Evolutionary conservation across 176 grass and related monocot species (phyloP).

Genomic region (Calamus simplicifolius): DNA sequence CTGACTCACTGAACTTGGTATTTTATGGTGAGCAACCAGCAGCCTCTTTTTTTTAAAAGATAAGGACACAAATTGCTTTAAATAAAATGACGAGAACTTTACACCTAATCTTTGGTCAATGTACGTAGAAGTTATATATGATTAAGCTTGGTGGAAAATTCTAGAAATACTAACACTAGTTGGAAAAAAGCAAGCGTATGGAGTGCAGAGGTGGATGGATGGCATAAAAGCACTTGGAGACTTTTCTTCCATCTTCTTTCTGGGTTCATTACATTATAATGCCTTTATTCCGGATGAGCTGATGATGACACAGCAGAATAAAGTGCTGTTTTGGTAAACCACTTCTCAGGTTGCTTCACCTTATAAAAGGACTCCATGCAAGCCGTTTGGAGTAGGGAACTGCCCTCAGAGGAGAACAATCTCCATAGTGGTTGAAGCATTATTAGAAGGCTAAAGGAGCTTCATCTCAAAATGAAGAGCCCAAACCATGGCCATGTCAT

Average conservation of each 20-base stretch:
- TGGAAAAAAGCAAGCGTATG: slow-evolving; percentile 1
- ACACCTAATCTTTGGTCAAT: no score
- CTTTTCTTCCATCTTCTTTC: slow-evolving; percentile 19
- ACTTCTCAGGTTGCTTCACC: slow-evolving; percentile 8
- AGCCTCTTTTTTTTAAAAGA: no score
- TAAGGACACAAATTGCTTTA: no score
- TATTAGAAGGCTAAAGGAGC: slow-evolving; percentile 1
- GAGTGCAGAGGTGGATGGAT: slow-evolving; percentile 23
- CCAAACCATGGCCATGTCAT: slow-evolving; percentile 37
- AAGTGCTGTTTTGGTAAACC: slow-evolving; percentile 1
- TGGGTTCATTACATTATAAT: slow-evolving; percentile 17
- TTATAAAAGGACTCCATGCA: slow-evolving; percentile 27
- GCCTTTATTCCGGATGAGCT: slow-evolving; percentile 34
- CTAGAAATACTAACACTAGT: neutral
- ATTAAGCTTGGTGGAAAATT: no score
- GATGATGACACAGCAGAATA: slow-evolving; percentile 34
- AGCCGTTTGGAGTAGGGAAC: slow-evolving; percentile 18
- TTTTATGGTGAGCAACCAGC: no score
- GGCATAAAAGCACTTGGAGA: slow-evolving; percentile 5
- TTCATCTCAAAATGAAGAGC: slow-evolving; percentile 25
- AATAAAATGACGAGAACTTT: no score
- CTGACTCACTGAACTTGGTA: no score
- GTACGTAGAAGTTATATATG: no score
- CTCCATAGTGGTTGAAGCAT: neutral
- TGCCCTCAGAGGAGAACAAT: slow-evolving; percentile 25